Base-by-base conservation (phyloP, 352 stramenopile genomes). In the Phytophthora ohioensis region DNA sequence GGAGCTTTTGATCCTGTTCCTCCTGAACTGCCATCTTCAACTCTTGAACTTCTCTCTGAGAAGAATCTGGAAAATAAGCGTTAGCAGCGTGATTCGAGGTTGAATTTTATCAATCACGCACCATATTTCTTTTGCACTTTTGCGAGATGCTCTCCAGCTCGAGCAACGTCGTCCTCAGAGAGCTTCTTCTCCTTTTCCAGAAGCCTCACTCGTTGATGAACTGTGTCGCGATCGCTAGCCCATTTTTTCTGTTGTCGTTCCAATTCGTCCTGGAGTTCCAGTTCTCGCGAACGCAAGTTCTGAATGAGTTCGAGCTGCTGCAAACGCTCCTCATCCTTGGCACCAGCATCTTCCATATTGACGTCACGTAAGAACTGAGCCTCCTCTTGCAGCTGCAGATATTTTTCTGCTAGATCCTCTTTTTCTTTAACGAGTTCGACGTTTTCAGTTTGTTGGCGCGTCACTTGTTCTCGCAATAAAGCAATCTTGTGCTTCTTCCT, bases 171-270 rank as follows among this genome's bases (percentile, higher is more conserved):
- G 5, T 92, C 80, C 6, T 83, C 64, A 1, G 64, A 34, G 0
- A 88, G 54, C 15, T 87, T 68, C 27, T 80, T 85, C 49, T 90
- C 81, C 47, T 90, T 92, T 52, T 91, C 82, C 1, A 82, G 45
- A 10, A 88, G 47, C 1, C 85, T 69, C 35, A 90, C 53, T 17
- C 89, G 82, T 17, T 90, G 79, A 27, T 88, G 64, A 6, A 91
- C 63, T 0, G 55, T 80, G 1, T 78, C 75, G 8, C 84, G 82
- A 38, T 91, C 82, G 1, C 57, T 51, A 0, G 78, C 61, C 80
- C 80, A 91, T 57, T 88, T 90, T 35, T 80, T 81, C 57, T 91
- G 80, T 34, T 91, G 83, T 6, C 78, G 73, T 53, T 93, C 85
- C 4, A 91, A 41, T 27, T 91, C 71, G 3, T 63, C 71, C 48